A percentile compares a stretch with the other conserved stretches of the same genome.
These are phyloP conservation scores for Alternaria sp. DNA, from an alignment of 2,329 filamentous ascomycete species.

Conservation along the genomic window DNA sequence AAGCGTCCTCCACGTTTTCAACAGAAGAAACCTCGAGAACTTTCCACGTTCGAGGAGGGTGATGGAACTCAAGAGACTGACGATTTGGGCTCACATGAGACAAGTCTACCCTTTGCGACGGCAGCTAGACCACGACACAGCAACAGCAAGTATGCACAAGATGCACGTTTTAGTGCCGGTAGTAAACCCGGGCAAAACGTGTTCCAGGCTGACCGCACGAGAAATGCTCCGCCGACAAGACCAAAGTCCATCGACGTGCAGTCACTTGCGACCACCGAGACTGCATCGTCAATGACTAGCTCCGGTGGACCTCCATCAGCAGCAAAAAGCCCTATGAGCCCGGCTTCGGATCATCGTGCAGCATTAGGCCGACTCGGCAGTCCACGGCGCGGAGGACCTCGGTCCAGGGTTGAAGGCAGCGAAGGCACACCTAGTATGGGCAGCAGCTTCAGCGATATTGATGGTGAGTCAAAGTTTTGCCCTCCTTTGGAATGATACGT, in stretches of 20 bases:
- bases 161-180: constrained; percentile 10
- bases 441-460: constrained; percentile 85
- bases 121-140: constrained; percentile 15
- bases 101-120: constrained; percentile 56
- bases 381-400: constrained; percentile 53
- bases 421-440: constrained; percentile 58
- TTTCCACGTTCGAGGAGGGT: constrained; percentile 36
- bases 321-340: constrained; percentile 32
- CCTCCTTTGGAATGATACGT: not conserved
- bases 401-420: constrained; percentile 39
- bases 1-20: constrained; percentile 52
- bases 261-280: constrained; percentile 32
- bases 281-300: constrained; percentile 64
- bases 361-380: constrained; percentile 65
- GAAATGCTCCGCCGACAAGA: constrained; percentile 8
- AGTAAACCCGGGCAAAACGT: constrained; percentile 22
- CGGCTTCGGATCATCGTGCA: constrained; percentile 64
- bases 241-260: constrained; percentile 30
- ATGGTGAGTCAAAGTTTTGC: constrained; percentile 61
- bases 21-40: constrained; percentile 38
- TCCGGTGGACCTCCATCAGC: constrained; percentile 40
- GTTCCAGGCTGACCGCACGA: constrained; percentile 11
- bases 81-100: constrained; percentile 63
- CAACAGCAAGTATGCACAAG: constrained; percentile 18
- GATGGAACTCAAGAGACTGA: constrained; percentile 51